Conservation (phyloP, 306 rosid genomes). For the Begonia fuchsioides region DNA sequence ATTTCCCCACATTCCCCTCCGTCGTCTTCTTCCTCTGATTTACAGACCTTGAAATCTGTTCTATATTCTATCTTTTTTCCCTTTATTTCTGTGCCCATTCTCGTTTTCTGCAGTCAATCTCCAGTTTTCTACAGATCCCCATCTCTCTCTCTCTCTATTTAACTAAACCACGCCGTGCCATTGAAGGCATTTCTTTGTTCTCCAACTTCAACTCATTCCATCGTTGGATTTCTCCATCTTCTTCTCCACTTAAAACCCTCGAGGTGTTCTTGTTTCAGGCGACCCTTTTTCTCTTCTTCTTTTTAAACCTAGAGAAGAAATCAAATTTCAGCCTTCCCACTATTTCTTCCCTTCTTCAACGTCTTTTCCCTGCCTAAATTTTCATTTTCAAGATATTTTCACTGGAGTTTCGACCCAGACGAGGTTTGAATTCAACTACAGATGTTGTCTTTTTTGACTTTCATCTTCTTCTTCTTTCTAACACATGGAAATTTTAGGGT, state of each 20-base stretch:
- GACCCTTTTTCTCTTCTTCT: neutral
- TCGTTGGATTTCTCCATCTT: too few species aligned
- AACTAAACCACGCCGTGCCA: neutral
- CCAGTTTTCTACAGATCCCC: neutral
- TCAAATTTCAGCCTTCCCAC: too few species aligned
- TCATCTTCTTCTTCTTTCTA: too few species aligned
- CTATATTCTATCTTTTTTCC: neutral
- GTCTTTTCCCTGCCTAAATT: too few species aligned
- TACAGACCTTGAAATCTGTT: neutral
- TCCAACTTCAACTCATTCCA: neutral
- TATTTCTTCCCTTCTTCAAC: too few species aligned
- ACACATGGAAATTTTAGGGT: neutral
- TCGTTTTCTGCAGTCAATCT: neutral
- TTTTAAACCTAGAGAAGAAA: too few species aligned
- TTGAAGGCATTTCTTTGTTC: neutral
- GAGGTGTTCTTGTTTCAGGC: neutral
- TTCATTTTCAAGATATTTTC: too few species aligned
- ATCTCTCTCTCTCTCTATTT: neutral
- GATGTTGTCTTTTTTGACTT: too few species aligned
- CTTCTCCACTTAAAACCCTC: too few species aligned
- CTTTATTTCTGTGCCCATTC: neutral
- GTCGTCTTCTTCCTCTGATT: neutral
- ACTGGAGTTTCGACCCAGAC: too few species aligned
- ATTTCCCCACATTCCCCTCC: neutral
- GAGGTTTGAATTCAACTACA: too few species aligned